phyloP scores from a whole-genome alignment of 73 alveolate genomes.

The Tetrahymena borealis region DNA sequence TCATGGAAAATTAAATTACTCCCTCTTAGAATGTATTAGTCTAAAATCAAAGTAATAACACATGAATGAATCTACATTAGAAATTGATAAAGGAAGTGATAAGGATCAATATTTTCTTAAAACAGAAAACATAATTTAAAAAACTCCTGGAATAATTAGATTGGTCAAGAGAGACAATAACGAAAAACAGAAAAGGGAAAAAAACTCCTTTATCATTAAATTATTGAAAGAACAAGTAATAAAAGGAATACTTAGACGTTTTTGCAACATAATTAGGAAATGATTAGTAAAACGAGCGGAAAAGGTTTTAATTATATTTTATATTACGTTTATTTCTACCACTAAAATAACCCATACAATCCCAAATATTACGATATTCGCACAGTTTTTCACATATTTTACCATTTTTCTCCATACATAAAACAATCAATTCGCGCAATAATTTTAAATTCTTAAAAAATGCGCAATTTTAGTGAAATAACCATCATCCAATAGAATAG shows the following conservation, averaged over 20 bases:
- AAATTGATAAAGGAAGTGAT: background rate
- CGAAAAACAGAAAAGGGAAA: constrained; percentile 1
- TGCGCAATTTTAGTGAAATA: too few relatives aligned
- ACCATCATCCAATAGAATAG: too few relatives aligned
- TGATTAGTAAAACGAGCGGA: background rate
- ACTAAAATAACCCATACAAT: background rate
- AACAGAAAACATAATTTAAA: background rate
- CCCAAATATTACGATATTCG: background rate
- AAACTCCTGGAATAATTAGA: background rate
- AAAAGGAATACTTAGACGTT: background rate
- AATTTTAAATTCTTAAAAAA: background rate
- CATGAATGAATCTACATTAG: background rate
- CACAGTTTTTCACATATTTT: background rate
- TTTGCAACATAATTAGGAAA: background rate
- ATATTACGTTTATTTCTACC: background rate
- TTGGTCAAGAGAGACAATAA: background rate
- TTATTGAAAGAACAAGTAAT: background rate
- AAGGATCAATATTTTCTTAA: background rate
- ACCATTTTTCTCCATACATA: background rate
- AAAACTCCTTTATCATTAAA: background rate
- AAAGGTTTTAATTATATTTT: background rate
- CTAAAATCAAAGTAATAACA: background rate
- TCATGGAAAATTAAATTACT: too few relatives aligned
- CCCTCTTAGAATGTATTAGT: background rate
- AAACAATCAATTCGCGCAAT: background rate